Evolutionary conservation across 2,329 filamentous ascomycete genomes (phyloP).

Genomic region (Curvularia verruculosa): DNA sequence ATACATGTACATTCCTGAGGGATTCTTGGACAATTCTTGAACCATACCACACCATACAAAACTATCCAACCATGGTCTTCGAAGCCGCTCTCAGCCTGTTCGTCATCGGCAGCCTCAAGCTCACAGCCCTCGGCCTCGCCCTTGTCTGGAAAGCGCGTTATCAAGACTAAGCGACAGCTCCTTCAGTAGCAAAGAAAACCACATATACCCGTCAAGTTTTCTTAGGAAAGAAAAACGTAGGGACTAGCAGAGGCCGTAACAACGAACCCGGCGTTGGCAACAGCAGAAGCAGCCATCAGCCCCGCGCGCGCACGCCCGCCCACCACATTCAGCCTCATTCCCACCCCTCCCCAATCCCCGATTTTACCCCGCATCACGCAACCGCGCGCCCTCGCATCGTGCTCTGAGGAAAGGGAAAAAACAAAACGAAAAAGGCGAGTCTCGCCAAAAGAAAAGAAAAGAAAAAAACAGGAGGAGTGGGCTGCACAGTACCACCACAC

Average conservation of each 20-base stretch:
- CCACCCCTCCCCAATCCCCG: not conserved
- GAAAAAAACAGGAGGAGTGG: too few relatives aligned
- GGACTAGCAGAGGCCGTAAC: not conserved
- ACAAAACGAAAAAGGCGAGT: not conserved
- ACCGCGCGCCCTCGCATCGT: not conserved
- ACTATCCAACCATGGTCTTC: constrained; percentile 22
- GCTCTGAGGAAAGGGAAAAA: not conserved
- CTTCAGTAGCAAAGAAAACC: too few relatives aligned
- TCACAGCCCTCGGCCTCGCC: constrained; percentile 37
- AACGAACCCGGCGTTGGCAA: not conserved
- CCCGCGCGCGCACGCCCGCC: too few relatives aligned
- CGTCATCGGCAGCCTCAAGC: constrained; percentile 38
- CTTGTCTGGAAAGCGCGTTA: constrained; percentile 37
- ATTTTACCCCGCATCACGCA: constrained; percentile 5
- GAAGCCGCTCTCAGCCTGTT: constrained; percentile 29
- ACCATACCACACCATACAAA: not conserved
- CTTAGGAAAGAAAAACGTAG: too few relatives aligned
- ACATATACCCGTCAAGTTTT: too few relatives aligned
- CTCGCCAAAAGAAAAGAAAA: too few relatives aligned
- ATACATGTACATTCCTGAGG: not conserved
- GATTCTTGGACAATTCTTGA: not conserved
- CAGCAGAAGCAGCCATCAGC: too few relatives aligned
- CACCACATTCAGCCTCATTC: not conserved
- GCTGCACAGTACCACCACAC: too few relatives aligned
- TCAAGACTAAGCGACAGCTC: constrained; percentile 15